Evolutionary conservation across 2,329 filamentous ascomycete genomes (phyloP).

Genomic region (Xylariales sp.): DNA sequence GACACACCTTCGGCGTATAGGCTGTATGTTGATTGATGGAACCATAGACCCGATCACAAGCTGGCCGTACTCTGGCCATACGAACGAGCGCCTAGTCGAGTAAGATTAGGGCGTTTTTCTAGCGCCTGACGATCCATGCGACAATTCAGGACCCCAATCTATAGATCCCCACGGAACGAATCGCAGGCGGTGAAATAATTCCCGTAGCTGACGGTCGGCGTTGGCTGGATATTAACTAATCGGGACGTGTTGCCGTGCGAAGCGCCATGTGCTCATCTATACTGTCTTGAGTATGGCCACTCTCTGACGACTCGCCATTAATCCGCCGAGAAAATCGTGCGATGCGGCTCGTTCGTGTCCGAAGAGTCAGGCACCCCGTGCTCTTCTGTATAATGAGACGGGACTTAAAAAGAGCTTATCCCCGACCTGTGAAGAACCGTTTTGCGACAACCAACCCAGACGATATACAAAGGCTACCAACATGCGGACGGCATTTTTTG

Average conservation of each 20-base stretch:
- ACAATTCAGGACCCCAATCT: slow-evolving; percentile 31
- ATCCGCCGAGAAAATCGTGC: slow-evolving; percentile 43
- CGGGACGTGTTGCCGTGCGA: slow-evolving; percentile 45
- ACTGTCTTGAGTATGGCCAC: slow-evolving; percentile 41
- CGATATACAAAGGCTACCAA: slow-evolving; percentile 26
- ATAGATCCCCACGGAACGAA: slow-evolving; percentile 35
- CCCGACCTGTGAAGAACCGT: slow-evolving; percentile 5
- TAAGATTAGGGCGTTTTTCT: slow-evolving; percentile 37
- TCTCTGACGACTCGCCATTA: slow-evolving; percentile 34
- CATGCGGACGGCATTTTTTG: slow-evolving; percentile 42
- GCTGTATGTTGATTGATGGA: slow-evolving; percentile 43
- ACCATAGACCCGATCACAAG: slow-evolving; percentile 23
- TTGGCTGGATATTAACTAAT: slow-evolving; percentile 45
- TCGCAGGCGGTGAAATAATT: slow-evolving; percentile 38
- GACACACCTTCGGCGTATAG: slow-evolving; percentile 40
- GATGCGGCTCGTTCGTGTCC: slow-evolving; percentile 34
- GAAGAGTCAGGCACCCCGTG: slow-evolving; percentile 28
- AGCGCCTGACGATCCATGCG: slow-evolving; percentile 34
- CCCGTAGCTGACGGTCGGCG: slow-evolving; percentile 41
- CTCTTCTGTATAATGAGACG: slow-evolving; percentile 30
- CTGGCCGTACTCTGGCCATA: slow-evolving; percentile 10
- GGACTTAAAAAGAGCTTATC: slow-evolving; percentile 29
- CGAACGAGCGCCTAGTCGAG: slow-evolving; percentile 7
- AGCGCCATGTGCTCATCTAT: slow-evolving; percentile 38
- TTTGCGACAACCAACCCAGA: slow-evolving; percentile 1